Conservation (phyloP, 768 basidiomycete species). For the Podaxis sp. region DNA sequence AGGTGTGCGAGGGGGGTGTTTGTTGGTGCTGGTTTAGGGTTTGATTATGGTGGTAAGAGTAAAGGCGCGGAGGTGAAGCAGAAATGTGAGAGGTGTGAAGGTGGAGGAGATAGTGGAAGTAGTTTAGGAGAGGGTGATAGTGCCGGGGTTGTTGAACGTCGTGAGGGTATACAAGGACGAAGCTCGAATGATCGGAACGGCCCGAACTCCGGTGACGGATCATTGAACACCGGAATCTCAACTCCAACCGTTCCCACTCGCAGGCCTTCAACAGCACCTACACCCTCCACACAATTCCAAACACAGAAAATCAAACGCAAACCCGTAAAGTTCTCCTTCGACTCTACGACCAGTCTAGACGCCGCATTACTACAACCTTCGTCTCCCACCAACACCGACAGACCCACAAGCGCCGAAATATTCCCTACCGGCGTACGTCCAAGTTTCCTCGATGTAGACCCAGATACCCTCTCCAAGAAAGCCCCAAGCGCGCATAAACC, state of each 20-base stretch:
- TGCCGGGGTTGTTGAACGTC: background rate
- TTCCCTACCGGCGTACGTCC: background rate
- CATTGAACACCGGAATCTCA: background rate
- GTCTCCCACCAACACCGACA: background rate
- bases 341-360: background rate
- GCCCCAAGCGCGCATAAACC: background rate
- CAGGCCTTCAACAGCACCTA: background rate
- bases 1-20: slow-evolving; percentile 32
- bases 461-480: background rate
- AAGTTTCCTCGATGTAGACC: slow-evolving; percentile 9
- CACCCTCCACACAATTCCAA: background rate
- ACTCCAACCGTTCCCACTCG: slow-evolving; percentile 2
- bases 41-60: slow-evolving; percentile 18
- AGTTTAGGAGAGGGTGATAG: background rate
- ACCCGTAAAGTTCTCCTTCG: slow-evolving; percentile 5
- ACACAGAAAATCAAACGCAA: slow-evolving; percentile 6
- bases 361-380: background rate
- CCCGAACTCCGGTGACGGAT: too few relatives aligned
- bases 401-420: background rate
- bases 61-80: slow-evolving; percentile 18
- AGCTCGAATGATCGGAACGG: background rate
- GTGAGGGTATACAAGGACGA: too few relatives aligned
- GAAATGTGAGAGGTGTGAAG: slow-evolving; percentile 20
- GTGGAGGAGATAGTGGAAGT: background rate
- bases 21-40: slow-evolving; percentile 30